Evolutionary conservation across 75 land plant species (phyloP), one percentile per base, ranked within the genome.

Genomic region (Cryptomeria japonica): DNA sequence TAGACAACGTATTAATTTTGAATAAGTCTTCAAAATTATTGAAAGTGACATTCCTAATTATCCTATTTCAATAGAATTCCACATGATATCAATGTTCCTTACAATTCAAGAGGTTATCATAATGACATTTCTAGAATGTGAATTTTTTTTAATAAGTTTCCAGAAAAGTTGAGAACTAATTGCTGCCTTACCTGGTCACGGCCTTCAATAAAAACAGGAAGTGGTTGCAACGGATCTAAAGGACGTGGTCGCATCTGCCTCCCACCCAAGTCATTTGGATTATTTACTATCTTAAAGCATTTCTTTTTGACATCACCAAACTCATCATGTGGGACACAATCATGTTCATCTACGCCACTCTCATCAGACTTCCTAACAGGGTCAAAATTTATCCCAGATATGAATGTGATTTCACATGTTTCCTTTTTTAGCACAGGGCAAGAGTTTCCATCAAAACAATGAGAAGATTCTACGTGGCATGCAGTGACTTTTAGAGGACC

Each of bases 221-320:
- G 77, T 84, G 91, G 87, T 55, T 90, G 91, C 41, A 83, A 39
- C 77, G 90, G 91, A 77, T 90, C 90, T 38, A 90, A 84, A 89
- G 90, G 91, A 19, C 90, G 90, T 22, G 90, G 90, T 31, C 91
- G 86, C 86, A 89, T 90, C 13, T 80, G 86, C 84, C 91, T 89
- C 49, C 86, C 86, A 70, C 90, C 91, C 36, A 91, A 70, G 44
- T 89, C 88, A 13, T 22, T 87, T 0, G 88, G 86, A 53, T 80
- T 87, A 46, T 36, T 77, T 19, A 36, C 14, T 53, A 87, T 15
- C 86, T 47, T 80, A 80, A 47, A 80, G 16, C 18, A 14, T 42
- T 87, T 87, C 22, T 22, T 87, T 80, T 44, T 83, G 28, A 42
- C 56, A 42, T 87, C 61, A 83, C 14, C 32, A 68, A 77, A 46